phyloP scores from a whole-genome alignment of 177 flowering plant species.

The Tripterygium wilfordii region DNA sequence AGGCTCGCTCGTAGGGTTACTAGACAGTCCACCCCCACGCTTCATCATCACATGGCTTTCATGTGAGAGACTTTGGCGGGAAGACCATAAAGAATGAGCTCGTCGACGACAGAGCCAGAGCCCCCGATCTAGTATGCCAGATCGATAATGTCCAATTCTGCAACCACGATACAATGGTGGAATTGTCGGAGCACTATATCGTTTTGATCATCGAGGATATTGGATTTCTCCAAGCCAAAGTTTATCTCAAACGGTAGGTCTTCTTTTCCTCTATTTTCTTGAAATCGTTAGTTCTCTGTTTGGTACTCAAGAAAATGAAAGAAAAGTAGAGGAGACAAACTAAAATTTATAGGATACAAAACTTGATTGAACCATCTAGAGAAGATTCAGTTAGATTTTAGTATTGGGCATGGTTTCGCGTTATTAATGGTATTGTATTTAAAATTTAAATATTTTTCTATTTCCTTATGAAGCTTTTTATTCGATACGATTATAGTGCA shows the following conservation, averaged over 20 bases:
- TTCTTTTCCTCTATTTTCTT: too few relatives aligned
- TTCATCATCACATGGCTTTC: too few relatives aligned
- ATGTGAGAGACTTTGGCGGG: slow-evolving; percentile 35
- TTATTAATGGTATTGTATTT: too few relatives aligned
- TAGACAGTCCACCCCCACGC: too few relatives aligned
- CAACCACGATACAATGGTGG: slow-evolving; percentile 73
- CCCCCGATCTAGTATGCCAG: slow-evolving; percentile 66
- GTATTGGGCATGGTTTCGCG: background rate
- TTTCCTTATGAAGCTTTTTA: slow-evolving; percentile 52
- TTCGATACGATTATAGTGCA: slow-evolving; percentile 60
- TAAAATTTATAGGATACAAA: too few relatives aligned
- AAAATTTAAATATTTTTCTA: too few relatives aligned
- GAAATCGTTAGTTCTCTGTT: too few relatives aligned
- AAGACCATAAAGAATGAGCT: slow-evolving; percentile 36
- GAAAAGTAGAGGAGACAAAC: too few relatives aligned
- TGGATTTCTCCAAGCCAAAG: slow-evolving; percentile 92
- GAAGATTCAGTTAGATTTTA: too few relatives aligned
- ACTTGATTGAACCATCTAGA: too few relatives aligned
- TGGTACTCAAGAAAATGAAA: too few relatives aligned
- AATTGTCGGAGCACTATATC: slow-evolving; percentile 84
- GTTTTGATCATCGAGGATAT: slow-evolving; percentile 85
- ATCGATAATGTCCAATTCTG: slow-evolving; percentile 70
- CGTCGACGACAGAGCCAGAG: slow-evolving; percentile 39
- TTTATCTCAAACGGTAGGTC: slow-evolving; percentile 88
- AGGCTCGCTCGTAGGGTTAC: too few relatives aligned